phyloP scores from a whole-genome alignment of 108 stramenopile species.

The Aurantiochytrium sp. region DNA sequence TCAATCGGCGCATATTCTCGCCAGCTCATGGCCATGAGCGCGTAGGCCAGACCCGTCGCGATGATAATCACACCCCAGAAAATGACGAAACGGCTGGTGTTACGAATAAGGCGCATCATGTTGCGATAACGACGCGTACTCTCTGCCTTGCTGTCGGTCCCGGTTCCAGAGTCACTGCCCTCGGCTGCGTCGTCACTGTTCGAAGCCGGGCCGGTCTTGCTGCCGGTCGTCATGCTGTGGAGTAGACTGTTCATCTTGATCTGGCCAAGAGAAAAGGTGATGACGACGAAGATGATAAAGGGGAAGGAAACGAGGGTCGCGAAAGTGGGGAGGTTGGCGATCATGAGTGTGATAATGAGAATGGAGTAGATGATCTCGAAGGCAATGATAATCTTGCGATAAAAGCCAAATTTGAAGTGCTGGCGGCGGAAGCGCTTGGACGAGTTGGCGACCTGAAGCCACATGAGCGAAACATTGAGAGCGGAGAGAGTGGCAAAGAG shows the following conservation, averaged over 20 bases:
- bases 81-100: background rate
- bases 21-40: background rate
- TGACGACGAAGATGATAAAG: conserved; percentile 3
- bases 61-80: background rate
- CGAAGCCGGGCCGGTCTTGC: background rate
- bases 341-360: background rate
- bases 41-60: background rate
- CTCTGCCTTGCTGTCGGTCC: background rate
- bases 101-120: background rate
- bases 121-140: background rate
- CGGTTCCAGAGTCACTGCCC: background rate
- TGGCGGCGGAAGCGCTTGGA: background rate
- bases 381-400: background rate
- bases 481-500: background rate
- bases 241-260: background rate
- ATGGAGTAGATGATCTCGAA: background rate
- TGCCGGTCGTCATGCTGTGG: background rate
- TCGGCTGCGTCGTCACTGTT: background rate
- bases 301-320: background rate
- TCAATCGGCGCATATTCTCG: background rate
- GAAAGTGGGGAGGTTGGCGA: background rate
- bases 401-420: background rate
- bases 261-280: background rate
- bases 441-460: background rate
- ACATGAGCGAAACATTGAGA: background rate